Conservation (phyloP, 2,329 filamentous ascomycete species). For the Talaromyces pinophilus region DNA sequence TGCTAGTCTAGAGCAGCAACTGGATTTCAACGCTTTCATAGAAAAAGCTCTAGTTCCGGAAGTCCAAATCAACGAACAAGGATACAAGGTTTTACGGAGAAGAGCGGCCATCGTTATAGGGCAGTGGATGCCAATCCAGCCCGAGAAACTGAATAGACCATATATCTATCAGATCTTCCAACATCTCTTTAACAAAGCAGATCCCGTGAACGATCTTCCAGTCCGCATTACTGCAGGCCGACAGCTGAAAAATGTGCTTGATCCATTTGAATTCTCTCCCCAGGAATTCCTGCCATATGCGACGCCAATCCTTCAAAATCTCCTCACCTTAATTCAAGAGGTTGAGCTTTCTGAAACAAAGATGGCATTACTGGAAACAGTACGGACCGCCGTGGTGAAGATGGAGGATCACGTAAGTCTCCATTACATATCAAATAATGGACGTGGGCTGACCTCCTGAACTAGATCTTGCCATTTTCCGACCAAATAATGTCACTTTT, state of each 20-base stretch:
- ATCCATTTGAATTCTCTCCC: constrained; percentile 79
- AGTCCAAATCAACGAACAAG: constrained; percentile 66
- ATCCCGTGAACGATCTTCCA: constrained; percentile 82
- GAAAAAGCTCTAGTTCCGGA: constrained; percentile 74
- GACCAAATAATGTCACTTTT: constrained; percentile 80
- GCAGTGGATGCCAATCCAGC: constrained; percentile 82
- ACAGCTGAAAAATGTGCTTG: constrained; percentile 75
- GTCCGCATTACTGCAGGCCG: constrained; percentile 88
- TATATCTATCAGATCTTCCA: constrained; percentile 87
- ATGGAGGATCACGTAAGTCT: constrained; percentile 69
- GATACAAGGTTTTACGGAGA: constrained; percentile 80
- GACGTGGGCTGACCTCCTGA: neutral
- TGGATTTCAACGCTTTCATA: constrained; percentile 84
- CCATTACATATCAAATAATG: neutral
- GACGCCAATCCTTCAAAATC: constrained; percentile 67
- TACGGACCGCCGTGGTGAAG: constrained; percentile 75
- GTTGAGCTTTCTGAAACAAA: constrained; percentile 85
- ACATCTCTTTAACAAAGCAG: constrained; percentile 75
- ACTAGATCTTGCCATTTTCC: constrained; percentile 63
- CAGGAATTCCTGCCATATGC: constrained; percentile 77
- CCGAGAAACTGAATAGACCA: constrained; percentile 66
- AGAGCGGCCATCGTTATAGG: constrained; percentile 86
- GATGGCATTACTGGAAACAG: constrained; percentile 83
- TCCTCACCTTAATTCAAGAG: constrained; percentile 77
- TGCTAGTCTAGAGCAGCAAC: constrained; percentile 68